These are phyloP conservation scores for Pulveroboletus sp. DNA, from an alignment of 768 basidiomycete species.

Conservation along the genomic window DNA sequence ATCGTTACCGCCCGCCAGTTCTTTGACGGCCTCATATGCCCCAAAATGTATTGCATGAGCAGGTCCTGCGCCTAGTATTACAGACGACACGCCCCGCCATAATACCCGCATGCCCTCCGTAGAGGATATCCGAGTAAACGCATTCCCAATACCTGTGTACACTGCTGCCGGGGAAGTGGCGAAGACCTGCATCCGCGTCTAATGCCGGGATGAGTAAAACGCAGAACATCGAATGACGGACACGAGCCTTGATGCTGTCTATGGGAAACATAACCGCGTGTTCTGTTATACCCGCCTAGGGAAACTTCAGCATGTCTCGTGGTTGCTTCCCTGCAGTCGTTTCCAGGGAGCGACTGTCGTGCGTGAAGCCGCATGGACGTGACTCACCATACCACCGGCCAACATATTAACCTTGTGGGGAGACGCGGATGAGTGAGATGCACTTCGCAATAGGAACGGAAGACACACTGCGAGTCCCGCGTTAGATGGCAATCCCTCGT, in stretches of 20 bases:
- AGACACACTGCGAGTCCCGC: constrained; percentile 64
- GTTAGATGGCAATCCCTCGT: constrained; percentile 68
- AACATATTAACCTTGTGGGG: constrained; percentile 83
- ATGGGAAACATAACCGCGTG: constrained; percentile 99
- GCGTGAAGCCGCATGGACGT: constrained; percentile 4
- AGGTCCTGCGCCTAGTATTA: constrained; percentile 94
- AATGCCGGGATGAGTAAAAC: constrained; percentile 1
- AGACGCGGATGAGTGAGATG: constrained; percentile 12
- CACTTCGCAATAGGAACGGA: constrained; percentile 5
- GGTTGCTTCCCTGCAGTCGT: background rate
- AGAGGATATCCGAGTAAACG: constrained; percentile 86
- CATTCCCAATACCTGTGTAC: constrained; percentile 87
- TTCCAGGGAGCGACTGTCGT: background rate
- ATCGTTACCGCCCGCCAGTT: constrained; percentile 81
- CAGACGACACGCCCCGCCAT: constrained; percentile 95
- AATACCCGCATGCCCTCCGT: constrained; percentile 88
- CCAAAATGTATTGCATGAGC: constrained; percentile 99
- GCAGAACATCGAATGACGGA: background rate
- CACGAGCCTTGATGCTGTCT: constrained; percentile 92
- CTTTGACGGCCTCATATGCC: constrained; percentile 90
- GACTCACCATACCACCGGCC: constrained; percentile 88
- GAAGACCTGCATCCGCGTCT: constrained; percentile 99
- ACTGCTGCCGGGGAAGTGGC: constrained; percentile 79
- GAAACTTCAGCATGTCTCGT: constrained; percentile 13
- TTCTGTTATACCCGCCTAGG: constrained; percentile 95